phyloP scores from a whole-genome alignment of 495 filamentous ascomycete species.

The Xylaria telfairii region DNA sequence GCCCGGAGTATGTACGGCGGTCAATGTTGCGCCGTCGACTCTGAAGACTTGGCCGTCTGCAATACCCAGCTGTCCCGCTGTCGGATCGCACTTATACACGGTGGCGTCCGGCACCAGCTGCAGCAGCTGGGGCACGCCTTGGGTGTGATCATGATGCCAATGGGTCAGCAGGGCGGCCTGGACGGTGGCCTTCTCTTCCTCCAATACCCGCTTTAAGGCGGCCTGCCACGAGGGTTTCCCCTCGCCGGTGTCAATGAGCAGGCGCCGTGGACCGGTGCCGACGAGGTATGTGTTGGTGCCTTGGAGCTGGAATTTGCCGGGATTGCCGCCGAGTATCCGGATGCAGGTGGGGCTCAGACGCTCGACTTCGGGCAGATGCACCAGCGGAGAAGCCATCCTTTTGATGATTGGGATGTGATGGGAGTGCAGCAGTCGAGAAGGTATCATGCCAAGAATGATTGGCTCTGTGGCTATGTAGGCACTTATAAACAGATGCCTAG shows the following conservation, averaged over 20 bases:
- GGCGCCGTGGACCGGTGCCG: conserved; percentile 68
- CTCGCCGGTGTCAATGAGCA: conserved; percentile 83
- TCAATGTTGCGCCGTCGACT: conserved; percentile 78
- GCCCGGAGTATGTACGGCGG: conserved; percentile 79
- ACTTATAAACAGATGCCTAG: neutral
- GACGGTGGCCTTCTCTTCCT: conserved; percentile 69
- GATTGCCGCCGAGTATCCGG: conserved; percentile 81
- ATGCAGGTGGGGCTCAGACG: conserved; percentile 70
- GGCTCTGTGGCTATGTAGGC: neutral
- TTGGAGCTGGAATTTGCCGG: conserved; percentile 69
- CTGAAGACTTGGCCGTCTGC: conserved; percentile 73
- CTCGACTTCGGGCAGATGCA: conserved; percentile 67
- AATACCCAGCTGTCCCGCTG: conserved; percentile 59
- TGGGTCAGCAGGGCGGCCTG: conserved; percentile 78
- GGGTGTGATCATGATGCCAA: conserved; percentile 86
- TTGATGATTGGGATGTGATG: conserved; percentile 5
- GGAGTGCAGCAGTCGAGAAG: neutral
- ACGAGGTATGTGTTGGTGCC: conserved; percentile 88
- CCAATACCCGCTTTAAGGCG: conserved; percentile 65
- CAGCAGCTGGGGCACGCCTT: conserved; percentile 72
- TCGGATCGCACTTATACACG: conserved; percentile 61
- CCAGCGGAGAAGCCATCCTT: conserved; percentile 44
- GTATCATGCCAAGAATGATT: conserved; percentile 12
- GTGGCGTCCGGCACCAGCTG: conserved; percentile 62
- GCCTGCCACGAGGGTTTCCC: conserved; percentile 67